Base-by-base conservation (phyloP, 768 basidiomycete genomes). In the Scleroderma bovista region DNA sequence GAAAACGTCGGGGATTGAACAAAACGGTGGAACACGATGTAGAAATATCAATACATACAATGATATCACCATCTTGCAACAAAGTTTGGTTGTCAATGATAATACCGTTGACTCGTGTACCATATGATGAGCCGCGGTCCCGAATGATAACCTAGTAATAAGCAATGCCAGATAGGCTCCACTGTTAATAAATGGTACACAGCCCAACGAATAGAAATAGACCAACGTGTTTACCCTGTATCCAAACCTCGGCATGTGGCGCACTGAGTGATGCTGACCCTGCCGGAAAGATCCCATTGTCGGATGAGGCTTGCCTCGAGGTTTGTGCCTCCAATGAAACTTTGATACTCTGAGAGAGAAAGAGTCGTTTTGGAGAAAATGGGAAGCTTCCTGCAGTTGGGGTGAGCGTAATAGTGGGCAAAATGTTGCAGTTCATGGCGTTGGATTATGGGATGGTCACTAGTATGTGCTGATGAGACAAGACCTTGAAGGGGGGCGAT, bases 211-310 rank as follows among this genome's bases (percentile, higher is more conserved):
- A 34, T 20, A 29, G 24, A 56, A 32, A 43, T 32, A 38, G n/a
- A 69, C 47, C 23, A 46, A 66, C 78, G 63, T 73, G 69, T 49
- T 69, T 67, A 19, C 67, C 69, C 26, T 73, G 68, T 44, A 63
- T 60, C 76, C 78, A 78, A 31, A 79, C 60, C 53, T 77, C 71
- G 6, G 74, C 75, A 46, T 79, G 78, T 2, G 63, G 59, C 10
- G 64, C 48, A 54, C 72, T 72, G 26, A 79, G 58, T 32, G 75
- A 65, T 39, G 78, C 60, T 22, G 72, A 33, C 10, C 60, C 65
- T 22, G 42, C 48, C 2, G 75, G 61, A 53, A 79, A 76, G 69
- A 70, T 67, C 6, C 77, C 76, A 29, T 77, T 78, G 41, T 47
- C 63, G 9, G 43, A 2, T 16, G 55, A 62, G 23, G 60, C 50